Evolutionary conservation across 2,329 filamentous ascomycete species (phyloP), one percentile per base, ranked within the genome.

Genomic region (Emmonsia crescens): DNA sequence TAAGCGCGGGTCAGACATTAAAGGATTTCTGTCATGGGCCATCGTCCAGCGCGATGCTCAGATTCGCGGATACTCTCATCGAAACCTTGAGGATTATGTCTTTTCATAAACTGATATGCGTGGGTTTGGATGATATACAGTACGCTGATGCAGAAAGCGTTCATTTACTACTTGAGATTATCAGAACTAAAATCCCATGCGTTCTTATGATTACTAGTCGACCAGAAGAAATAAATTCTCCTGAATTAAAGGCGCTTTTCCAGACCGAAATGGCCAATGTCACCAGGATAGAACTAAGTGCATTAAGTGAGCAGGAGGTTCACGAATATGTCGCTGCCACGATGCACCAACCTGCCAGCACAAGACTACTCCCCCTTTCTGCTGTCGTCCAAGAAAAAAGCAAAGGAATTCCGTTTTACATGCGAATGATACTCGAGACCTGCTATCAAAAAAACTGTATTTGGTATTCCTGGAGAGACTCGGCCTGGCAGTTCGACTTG

Each of bases 311-410:
- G 72, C 82, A 87, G 1, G 88, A 96, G 65, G 89, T 94, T 36
- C 82, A 89, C 42, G 82, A 89, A 64, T 96, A 93, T 69, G 90
- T 96, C 27, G 85, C 90, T 8, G 82, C 86, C 46, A 95, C 92
- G 0, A 82, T 97, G 57, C 90, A 89, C 68, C 83, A 89, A 61
- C 79, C 85, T 0, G 76, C 81, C 8, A 83, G 82, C 62, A 85
- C 89, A 40, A 88, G 91, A 55, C 83, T 94, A 0, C 77, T 89
- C 0, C 87, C 91, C 0, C 79, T 97, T 21, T 89, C 89, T 1
- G 84, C 91, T 6, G 89, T 96, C 10, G 85, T 96, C 5, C 89
- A 95, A 72, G 91, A 93, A 69, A 95, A 94, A 76, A 93, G 89
- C 9, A 84, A 84, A 31, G 92, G 92, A 1, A 96, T 96, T 64